Percentiles rank a stretch among this genome's conserved stretches.
Conservation (phyloP, 495 filamentous ascomycete genomes). For the Paragyromitra xinjiangensis region DNA sequence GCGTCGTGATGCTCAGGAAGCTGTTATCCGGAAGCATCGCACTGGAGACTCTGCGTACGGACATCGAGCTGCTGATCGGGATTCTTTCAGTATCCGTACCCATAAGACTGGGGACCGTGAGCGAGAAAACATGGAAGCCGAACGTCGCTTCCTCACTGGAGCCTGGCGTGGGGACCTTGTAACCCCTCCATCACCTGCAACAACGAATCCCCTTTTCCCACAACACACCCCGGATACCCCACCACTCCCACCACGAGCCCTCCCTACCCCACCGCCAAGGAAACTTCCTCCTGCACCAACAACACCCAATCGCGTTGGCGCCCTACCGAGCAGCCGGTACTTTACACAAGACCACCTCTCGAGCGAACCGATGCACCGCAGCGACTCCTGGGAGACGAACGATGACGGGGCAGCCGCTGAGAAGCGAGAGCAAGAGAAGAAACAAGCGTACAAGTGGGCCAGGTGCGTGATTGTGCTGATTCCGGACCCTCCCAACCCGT, state of each 20-base stretch:
- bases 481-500: slow-evolving; percentile 54
- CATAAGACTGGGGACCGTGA: slow-evolving; percentile 59
- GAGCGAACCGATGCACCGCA: slow-evolving; percentile 50
- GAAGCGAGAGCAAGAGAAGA: slow-evolving; percentile 48
- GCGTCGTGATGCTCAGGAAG: slow-evolving; percentile 64
- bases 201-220: slow-evolving; percentile 46
- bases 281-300: slow-evolving; percentile 54
- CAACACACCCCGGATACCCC: slow-evolving; percentile 52
- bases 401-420: slow-evolving; percentile 47
- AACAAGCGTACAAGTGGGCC: slow-evolving; percentile 54
- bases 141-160: slow-evolving; percentile 45
- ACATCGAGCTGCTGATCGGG: slow-evolving; percentile 59
- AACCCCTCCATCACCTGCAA: slow-evolving; percentile 52
- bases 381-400: slow-evolving; percentile 50
- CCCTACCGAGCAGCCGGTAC: slow-evolving; percentile 39
- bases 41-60: slow-evolving; percentile 57
- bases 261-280: slow-evolving; percentile 57
- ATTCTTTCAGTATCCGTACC: slow-evolving; percentile 54
- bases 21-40: slow-evolving; percentile 49
- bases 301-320: slow-evolving; percentile 36
- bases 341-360: slow-evolving; percentile 31
- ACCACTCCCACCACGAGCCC: slow-evolving; percentile 48
- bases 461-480: slow-evolving; percentile 53
- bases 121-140: slow-evolving; percentile 38
- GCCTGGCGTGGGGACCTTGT: slow-evolving; percentile 43